These are phyloP conservation scores for Scolecobasidium constrictum DNA, from an alignment of 2,329 filamentous ascomycete species.

Conservation along the genomic window DNA sequence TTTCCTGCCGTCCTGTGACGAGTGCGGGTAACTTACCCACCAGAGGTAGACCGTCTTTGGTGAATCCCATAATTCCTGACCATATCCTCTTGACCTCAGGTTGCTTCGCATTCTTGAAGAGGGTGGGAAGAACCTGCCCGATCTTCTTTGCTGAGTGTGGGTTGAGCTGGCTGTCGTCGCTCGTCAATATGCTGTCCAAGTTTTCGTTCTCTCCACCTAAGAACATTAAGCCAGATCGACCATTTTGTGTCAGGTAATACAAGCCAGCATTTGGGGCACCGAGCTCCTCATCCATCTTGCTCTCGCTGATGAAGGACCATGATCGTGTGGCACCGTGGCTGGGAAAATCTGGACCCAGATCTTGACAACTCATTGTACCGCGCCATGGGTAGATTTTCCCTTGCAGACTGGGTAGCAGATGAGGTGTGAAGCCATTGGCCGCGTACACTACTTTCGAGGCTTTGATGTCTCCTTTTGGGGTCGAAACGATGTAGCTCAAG, in stretches of 20 bases:
- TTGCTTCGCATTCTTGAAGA: neutral
- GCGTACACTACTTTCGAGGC: neutral
- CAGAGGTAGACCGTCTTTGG: neutral
- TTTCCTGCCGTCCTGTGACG: neutral
- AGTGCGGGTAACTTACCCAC: neutral
- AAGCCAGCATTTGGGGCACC: neutral
- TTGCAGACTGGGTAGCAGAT: neutral
- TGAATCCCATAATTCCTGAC: constrained; percentile 3
- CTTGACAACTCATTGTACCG: neutral
- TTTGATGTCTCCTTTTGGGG: neutral
- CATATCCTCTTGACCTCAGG: neutral
- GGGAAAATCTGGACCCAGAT: neutral
- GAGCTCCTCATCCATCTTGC: neutral
- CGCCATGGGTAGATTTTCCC: neutral
- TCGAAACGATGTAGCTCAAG: neutral
- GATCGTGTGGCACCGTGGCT: neutral
- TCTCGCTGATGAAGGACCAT: constrained; percentile 1
- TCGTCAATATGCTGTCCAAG: neutral
- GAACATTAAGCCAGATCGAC: neutral
- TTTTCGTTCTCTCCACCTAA: neutral
- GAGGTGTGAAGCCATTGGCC: neutral
- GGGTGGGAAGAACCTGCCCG: neutral
- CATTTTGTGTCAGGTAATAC: neutral
- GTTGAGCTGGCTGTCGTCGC: neutral
- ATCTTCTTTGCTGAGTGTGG: constrained; percentile 1